Evolutionary conservation across 2,329 filamentous ascomycete genomes (phyloP), one percentile per base, ranked within the genome.

Genomic region (Calcarisporium arbuscula): DNA sequence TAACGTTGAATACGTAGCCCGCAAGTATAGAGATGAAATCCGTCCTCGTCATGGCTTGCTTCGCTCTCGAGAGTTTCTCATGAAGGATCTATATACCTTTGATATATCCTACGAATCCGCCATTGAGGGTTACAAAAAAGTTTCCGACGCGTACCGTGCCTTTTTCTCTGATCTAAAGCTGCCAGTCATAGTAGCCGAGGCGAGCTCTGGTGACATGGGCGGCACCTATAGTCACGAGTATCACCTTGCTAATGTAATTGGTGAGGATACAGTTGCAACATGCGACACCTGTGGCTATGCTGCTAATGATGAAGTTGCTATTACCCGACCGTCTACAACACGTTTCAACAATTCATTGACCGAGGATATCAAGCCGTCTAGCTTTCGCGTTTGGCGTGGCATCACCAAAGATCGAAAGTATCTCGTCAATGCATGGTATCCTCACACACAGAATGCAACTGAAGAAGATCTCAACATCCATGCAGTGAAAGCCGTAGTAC

Each of bases 31-130:
- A 31, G 92, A 98, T 62, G 92, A 98, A 60, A 74, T 82, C 37
- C 75, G 92, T 18, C 92, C 92, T 15, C 77, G 92, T 20, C 85
- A 94, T 48, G 92, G 92, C 10, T 68, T 98, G 3, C 67, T 98
- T 8, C 80, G 92, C 8, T 84, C 86, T 1, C 80, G 88, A 41
- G 92, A 98, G 52, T 98, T 98, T 50, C 64, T 87, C 47, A 98
- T 98, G 92, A 98, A 98, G 60, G 92, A 98, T 57, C 72, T 98
- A 1, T 98, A 98, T 57, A 95, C 89, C 0, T 98, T 98, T 52
- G 92, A 98, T 52, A 64, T 71, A 22, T 81, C 72, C 5, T 56
- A 68, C 1, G 62, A 74, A 18, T 64, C 74, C n/a, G 90, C 90
- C 2, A 65, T 89, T n/a, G 62, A 74, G 32, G 95, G 90, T 0